Percentiles rank a stretch among this genome's conserved stretches.
These are phyloP conservation scores for Exophiala bonariae DNA, from an alignment of 2,329 filamentous ascomycete genomes.

Conservation along the genomic window DNA sequence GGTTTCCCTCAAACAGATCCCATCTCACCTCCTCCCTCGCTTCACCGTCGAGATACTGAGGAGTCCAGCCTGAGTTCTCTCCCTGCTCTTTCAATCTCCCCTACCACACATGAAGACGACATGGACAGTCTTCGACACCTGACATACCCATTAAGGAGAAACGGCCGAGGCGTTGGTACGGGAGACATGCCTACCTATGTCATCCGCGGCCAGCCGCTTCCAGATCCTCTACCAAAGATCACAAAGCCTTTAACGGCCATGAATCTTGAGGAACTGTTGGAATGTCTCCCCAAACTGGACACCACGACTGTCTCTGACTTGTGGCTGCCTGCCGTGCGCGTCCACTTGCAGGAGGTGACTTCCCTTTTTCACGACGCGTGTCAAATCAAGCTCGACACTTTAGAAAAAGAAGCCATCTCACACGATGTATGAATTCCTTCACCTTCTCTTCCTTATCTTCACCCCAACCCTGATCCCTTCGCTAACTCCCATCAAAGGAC, in stretches of 20 bases:
- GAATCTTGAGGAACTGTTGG: conserved; percentile 22
- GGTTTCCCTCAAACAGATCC: conserved; percentile 20
- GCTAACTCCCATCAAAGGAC: conserved; percentile 17
- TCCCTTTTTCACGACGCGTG: conserved; percentile 15
- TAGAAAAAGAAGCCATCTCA: conserved; percentile 12
- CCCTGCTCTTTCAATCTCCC: conserved; percentile 13
- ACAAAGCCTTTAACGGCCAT: conserved; percentile 21
- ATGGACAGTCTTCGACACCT: conserved; percentile 21
- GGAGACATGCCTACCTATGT: conserved; percentile 13
- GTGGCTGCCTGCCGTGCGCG: conserved; percentile 22
- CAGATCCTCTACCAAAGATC: conserved; percentile 6
- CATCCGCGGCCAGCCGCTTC: conserved; percentile 9
- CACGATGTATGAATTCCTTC: conserved; percentile 12
- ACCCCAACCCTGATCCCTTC: too few relatives aligned
- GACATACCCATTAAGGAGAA: conserved; percentile 17
- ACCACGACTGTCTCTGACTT: conserved; percentile 7
- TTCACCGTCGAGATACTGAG: conserved; percentile 17
- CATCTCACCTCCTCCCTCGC: conserved; percentile 21
- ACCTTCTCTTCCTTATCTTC: too few relatives aligned
- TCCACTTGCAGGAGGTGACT: conserved; percentile 15
- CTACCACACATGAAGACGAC: conserved; percentile 11
- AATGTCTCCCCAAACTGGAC: conserved; percentile 13
- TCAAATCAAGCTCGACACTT: conserved; percentile 13
- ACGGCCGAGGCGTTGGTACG: conserved; percentile 12
- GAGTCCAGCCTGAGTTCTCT: conserved; percentile 14